phyloP scores from a whole-genome alignment of 2,329 filamentous ascomycete species.

The Hymenoscyphus repandus region DNA sequence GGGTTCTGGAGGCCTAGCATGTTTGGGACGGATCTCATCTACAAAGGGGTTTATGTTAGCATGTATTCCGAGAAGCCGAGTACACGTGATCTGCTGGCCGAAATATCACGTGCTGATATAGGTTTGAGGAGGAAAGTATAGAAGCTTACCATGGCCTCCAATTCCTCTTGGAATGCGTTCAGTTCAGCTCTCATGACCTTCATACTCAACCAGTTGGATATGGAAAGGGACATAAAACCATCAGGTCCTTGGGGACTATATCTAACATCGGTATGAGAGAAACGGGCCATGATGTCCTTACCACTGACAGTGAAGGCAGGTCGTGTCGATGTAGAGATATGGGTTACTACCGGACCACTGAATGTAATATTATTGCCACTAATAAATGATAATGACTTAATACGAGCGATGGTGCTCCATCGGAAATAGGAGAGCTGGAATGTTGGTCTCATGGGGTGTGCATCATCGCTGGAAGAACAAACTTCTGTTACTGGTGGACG shows the following conservation, averaged over 20 bases:
- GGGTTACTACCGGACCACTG: too few species aligned
- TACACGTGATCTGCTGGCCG: too few species aligned
- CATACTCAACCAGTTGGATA: slow-evolving; percentile 17
- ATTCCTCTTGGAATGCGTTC: slow-evolving; percentile 14
- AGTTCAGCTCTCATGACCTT: slow-evolving; percentile 16
- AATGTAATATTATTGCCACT: neutral
- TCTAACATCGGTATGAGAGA: slow-evolving; percentile 7
- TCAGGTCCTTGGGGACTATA: slow-evolving; percentile 16
- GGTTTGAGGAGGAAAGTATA: too few species aligned
- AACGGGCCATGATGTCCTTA: slow-evolving; percentile 11
- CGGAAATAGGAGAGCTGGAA: slow-evolving; percentile 14
- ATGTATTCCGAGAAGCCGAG: too few species aligned
- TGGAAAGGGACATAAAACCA: slow-evolving; percentile 11
- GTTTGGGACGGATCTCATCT: too few species aligned
- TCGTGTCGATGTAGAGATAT: neutral
- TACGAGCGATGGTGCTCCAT: slow-evolving; percentile 16
- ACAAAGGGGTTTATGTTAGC: too few species aligned
- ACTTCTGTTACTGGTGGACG: neutral
- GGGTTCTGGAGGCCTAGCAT: too few species aligned
- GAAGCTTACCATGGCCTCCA: slow-evolving; percentile 9
- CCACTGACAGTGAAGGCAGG: slow-evolving; percentile 15
- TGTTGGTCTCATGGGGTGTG: neutral
- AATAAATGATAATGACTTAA: slow-evolving; percentile 7
- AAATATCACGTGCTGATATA: too few species aligned
- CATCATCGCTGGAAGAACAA: neutral